Percentiles rank a stretch among this genome's conserved stretches.
These are phyloP conservation scores for Eimeria maxima DNA, from an alignment of 169 alveolate genomes.

Conservation along the genomic window DNA sequence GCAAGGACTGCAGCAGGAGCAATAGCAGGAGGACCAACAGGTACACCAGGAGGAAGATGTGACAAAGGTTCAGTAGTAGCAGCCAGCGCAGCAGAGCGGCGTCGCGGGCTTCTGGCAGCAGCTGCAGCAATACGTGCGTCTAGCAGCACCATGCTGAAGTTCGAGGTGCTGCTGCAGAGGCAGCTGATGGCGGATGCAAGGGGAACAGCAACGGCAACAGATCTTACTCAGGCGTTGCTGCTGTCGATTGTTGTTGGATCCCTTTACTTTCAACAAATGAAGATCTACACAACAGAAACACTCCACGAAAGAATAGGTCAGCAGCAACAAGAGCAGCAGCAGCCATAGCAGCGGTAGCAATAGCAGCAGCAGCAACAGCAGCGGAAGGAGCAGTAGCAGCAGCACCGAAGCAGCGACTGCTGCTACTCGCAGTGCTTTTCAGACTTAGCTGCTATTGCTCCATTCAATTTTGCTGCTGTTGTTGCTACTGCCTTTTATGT, in stretches of 20 bases:
- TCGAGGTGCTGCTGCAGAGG: slow-evolving; percentile 33
- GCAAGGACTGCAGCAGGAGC: neutral
- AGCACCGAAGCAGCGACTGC: neutral
- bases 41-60: neutral
- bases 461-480: no score
- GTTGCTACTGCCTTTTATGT: neutral
- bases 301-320: slow-evolving; percentile 61
- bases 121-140: slow-evolving; percentile 6
- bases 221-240: neutral
- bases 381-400: no score
- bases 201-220: neutral
- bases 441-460: no score
- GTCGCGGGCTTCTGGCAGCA: neutral
- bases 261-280: slow-evolving; percentile 13
- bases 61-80: neutral
- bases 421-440: neutral
- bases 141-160: slow-evolving; percentile 13
- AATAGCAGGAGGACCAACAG: neutral
- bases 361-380: no score
- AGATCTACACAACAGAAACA: slow-evolving; percentile 13
- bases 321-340: neutral
- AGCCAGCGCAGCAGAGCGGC: neutral
- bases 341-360: no score
- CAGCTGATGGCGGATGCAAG: slow-evolving; percentile 21
- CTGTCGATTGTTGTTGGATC: slow-evolving; percentile 19